phyloP scores from a whole-genome alignment of 257 asterid species.

The Solanum habrochaites region DNA sequence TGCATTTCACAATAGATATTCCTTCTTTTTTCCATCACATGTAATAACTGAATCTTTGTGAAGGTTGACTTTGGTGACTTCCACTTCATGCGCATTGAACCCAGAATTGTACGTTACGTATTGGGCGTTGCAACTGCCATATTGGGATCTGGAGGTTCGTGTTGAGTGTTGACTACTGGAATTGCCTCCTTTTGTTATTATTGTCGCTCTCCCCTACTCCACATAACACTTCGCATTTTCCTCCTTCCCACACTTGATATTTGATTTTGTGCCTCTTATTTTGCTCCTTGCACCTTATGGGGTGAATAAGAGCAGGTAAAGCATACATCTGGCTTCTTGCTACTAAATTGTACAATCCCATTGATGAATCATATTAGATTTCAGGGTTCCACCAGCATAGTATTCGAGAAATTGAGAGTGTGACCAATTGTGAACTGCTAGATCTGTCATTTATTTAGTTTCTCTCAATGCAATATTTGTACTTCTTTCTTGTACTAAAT shows the following conservation, averaged over 20 bases:
- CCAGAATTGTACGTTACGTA: conserved; percentile 63
- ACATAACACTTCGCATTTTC: neutral
- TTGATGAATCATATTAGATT: neutral
- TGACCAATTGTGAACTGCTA: neutral
- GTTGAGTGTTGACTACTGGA: conserved; percentile 1
- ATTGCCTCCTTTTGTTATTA: neutral
- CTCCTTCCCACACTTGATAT: neutral
- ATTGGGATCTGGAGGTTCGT: conserved; percentile 87
- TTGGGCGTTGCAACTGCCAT: conserved; percentile 93
- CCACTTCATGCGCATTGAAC: conserved; percentile 80
- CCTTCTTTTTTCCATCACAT: neutral
- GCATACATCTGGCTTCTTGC: neutral
- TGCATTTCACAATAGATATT: conserved; percentile 2
- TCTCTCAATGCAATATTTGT: neutral
- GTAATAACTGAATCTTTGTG: conserved; percentile 1
- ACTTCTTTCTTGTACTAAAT: neutral
- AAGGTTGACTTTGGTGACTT: conserved; percentile 99
- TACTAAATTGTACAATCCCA: neutral
- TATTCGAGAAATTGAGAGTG: neutral
- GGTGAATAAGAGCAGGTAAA: neutral
- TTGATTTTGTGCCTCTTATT: neutral
- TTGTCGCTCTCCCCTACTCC: neutral
- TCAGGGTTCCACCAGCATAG: neutral
- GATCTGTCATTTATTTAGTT: neutral
- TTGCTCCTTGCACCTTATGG: neutral